Conservation (phyloP, 2,329 filamentous ascomycete genomes). For the Scedosporium dehoogii region DNA sequence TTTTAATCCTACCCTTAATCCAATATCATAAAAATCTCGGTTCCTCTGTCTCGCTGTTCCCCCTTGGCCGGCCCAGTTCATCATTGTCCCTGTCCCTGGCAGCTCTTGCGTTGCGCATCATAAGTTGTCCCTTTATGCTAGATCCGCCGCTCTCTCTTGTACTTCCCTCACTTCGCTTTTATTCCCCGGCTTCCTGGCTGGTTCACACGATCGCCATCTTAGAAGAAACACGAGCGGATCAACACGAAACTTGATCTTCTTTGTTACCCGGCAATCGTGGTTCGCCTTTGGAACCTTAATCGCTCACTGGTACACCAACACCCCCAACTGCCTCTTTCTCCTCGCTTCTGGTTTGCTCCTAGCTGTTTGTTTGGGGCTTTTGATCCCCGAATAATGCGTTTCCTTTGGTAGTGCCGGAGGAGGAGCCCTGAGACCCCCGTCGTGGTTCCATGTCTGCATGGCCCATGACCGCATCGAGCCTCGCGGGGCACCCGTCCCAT, state of each 20-base stretch:
- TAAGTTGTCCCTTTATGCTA: constrained; percentile 6
- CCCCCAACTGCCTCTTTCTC: neutral
- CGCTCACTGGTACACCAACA: neutral
- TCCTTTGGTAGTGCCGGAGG: neutral
- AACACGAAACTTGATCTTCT: constrained; percentile 6
- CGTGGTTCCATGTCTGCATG: constrained; percentile 4
- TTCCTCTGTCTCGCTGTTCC: constrained; percentile 15
- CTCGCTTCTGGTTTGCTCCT: neutral
- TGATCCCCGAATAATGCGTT: constrained; percentile 4
- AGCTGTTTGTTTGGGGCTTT: neutral
- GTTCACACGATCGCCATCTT: constrained; percentile 17
- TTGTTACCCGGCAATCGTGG: constrained; percentile 1
- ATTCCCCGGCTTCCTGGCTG: constrained; percentile 8
- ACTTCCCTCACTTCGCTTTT: constrained; percentile 13
- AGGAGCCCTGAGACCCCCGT: constrained; percentile 1
- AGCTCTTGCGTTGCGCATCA: neutral
- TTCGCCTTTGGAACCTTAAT: constrained; percentile 1
- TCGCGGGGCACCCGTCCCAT: constrained; percentile 5
- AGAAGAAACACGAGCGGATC: constrained; percentile 3
- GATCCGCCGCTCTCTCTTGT: constrained; percentile 11
- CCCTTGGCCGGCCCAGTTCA: constrained; percentile 15
- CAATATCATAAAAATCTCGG: constrained; percentile 14
- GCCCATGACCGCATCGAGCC: constrained; percentile 1
- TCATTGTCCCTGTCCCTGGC: constrained; percentile 12
- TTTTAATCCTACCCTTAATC: constrained; percentile 14